Base-by-base conservation (phyloP, 345 rosid species). In the Rubroshorea leprosula region DNA sequence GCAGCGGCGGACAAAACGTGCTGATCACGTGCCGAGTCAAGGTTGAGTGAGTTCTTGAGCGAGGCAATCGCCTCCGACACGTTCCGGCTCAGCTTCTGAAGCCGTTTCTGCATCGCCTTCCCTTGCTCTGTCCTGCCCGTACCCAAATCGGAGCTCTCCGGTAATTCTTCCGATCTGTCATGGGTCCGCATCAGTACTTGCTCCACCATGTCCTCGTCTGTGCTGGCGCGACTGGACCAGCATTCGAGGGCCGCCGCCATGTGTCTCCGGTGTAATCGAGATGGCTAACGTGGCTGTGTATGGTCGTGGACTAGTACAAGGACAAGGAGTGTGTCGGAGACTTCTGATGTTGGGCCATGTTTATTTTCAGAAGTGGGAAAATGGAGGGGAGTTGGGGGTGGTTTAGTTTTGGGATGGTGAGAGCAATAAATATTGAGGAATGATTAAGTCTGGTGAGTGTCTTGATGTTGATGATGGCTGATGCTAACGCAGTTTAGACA, bases 211-310 rank as follows among this genome's bases (percentile, higher is more conserved):
- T 91, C 98, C 72, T 91, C 96, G 68, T 84, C 95, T 53, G 84
- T 76, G 73, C 81, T 84, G 66, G 92, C 74, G 50, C 96, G 74
- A 67, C 95, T 81, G 2, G 96, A 86, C 96, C 96, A 86, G 84
- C 98, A 91, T 72, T 91, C 98, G 6, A 91, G 65, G 2, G 98
- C 95, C 18, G 96, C 96, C 50, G 96, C 90, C 98, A 91, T 86
- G 62, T n/a, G n/a, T n/a, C n/a, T n/a, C n/a, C n/a, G n/a, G n/a
- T n/a, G n/a, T n/a, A n/a, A n/a, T n/a, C n/a, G n/a, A n/a, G n/a
- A n/a, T n/a, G n/a, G n/a, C n/a, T n/a, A n/a, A n/a, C n/a, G n/a
- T n/a, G n/a, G n/a, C n/a, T n/a, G n/a, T n/a, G n/a, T n/a, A n/a
- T n/a, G n/a, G n/a, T n/a, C n/a, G n/a, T n/a, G n/a, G n/a, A n/a